Base-by-base conservation (phyloP, 2,329 filamentous ascomycete species). In the Penicillium expansum region DNA sequence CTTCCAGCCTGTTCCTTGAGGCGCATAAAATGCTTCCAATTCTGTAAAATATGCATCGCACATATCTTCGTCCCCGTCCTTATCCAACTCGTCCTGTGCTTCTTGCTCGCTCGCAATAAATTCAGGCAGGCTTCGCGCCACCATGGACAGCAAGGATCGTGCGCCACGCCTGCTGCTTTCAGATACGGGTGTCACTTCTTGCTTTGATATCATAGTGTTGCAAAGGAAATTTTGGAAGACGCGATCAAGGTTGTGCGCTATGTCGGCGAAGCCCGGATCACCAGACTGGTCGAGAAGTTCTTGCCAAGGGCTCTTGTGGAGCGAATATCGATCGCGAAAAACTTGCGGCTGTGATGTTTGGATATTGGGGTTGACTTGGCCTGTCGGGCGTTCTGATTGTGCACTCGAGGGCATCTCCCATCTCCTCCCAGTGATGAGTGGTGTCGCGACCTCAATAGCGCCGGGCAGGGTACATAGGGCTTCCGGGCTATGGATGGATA, bases 21-120 rank as follows among this genome's bases (percentile, higher is more conserved):
- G 68, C 2, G 73, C 69, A 63, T 76, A 77, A 48, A 69, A 69
- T 30, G 66, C 61, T 56, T 77, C 75, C 49, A 77, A 56, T 55
- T 77, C 74, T 7, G 74, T 76, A 57, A 76, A 76, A 55, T 77
- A 75, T 48, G 67, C 69, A 65, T 75, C 69, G 32, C 71, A 75
- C 70, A 76, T 75, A 61, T 77, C 69, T 38, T 71, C 66, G 18
- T 73, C 71, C 5, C 64, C 63, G 38, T 72, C 64, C n/a, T 68
- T 65, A 4, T 72, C 69, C 22, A 58, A 47, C 22, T 71, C 67
- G 55, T 76, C 64, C 35, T 74, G 68, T 41, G 66, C 56, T 41
- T 64, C 62, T 57, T 77, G 74, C 55, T 77, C 75, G 5, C 66
- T 62, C 16, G 69, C 63, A 45, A 77, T 74, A 58, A 75, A 77